Percentiles rank a stretch among this genome's conserved stretches.
Conservation (phyloP, 2,329 filamentous ascomycete genomes). For the Fusarium circinatum region DNA sequence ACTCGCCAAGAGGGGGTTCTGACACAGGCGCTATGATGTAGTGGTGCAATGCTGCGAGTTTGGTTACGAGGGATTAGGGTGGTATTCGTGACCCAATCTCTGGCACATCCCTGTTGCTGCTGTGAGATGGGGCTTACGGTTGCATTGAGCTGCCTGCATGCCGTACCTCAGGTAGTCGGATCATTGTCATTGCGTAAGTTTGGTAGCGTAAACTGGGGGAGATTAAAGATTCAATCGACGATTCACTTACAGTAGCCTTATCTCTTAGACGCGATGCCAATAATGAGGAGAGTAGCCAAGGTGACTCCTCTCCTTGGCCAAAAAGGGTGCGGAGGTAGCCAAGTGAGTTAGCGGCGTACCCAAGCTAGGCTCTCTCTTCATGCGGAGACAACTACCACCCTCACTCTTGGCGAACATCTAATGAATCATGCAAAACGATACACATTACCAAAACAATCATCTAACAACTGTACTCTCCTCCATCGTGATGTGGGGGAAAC, state of each 20-base stretch:
- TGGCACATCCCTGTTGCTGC: not conserved
- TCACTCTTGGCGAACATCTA: not conserved
- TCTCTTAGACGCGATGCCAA: not conserved
- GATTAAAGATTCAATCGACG: not conserved
- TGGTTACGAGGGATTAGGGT: not conserved
- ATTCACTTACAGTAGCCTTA: not conserved
- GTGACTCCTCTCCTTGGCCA: not conserved
- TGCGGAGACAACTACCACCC: constrained; percentile 3
- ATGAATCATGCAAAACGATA: not conserved
- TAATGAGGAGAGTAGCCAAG: not conserved
- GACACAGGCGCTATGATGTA: not conserved
- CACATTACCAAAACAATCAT: not conserved
- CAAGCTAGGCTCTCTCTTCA: not conserved
- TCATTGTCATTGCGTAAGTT: not conserved
- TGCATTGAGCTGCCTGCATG: not conserved
- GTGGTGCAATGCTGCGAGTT: constrained; percentile 5
- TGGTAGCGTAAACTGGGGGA: not conserved
- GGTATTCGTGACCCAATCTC: constrained; percentile 1
- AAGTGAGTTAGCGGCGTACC: not conserved
- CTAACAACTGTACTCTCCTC: not conserved
- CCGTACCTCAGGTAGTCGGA: not conserved
- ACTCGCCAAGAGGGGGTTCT: not conserved
- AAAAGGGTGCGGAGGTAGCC: not conserved
- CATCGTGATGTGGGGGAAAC: constrained; percentile 6
- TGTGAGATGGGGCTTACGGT: not conserved